Conservation (phyloP, 305 asterid species). For the Withania somnifera region DNA sequence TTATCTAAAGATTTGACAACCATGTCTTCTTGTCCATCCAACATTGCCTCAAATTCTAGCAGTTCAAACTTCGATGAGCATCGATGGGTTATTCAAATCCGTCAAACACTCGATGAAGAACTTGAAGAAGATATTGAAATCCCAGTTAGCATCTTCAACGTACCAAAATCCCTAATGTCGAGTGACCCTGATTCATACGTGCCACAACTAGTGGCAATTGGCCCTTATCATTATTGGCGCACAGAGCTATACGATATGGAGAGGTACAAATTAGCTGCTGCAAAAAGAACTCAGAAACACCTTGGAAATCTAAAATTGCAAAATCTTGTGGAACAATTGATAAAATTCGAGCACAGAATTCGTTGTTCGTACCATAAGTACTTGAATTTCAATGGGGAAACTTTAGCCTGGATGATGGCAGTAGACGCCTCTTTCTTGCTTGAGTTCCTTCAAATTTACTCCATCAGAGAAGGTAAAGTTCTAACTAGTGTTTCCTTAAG, state of each 20-base stretch:
- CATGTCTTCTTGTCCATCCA: not conserved
- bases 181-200: constrained; percentile 39
- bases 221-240: constrained; percentile 66
- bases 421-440: constrained; percentile 22
- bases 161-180: constrained; percentile 36
- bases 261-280: constrained; percentile 34
- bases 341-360: constrained; percentile 4
- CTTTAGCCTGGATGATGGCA: constrained; percentile 29
- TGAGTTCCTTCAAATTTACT: constrained; percentile 12
- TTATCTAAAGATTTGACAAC: not conserved
- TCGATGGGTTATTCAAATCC: constrained; percentile 61
- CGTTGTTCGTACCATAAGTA: constrained; percentile 19
- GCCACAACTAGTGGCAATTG: constrained; percentile 60
- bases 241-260: constrained; percentile 48
- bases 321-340: constrained; percentile 9
- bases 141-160: constrained; percentile 44
- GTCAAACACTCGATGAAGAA: constrained; percentile 41
- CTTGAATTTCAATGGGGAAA: constrained; percentile 8
- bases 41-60: not conserved
- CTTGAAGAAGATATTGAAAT: constrained; percentile 32
- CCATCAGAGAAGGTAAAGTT: not conserved
- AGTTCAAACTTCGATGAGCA: constrained; percentile 29
- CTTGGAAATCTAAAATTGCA: constrained; percentile 7
- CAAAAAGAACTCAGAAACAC: constrained; percentile 26
- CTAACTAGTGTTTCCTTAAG: constrained; percentile 4